Conservation (phyloP, 768 basidiomycete genomes). For the Epithele typhae region DNA sequence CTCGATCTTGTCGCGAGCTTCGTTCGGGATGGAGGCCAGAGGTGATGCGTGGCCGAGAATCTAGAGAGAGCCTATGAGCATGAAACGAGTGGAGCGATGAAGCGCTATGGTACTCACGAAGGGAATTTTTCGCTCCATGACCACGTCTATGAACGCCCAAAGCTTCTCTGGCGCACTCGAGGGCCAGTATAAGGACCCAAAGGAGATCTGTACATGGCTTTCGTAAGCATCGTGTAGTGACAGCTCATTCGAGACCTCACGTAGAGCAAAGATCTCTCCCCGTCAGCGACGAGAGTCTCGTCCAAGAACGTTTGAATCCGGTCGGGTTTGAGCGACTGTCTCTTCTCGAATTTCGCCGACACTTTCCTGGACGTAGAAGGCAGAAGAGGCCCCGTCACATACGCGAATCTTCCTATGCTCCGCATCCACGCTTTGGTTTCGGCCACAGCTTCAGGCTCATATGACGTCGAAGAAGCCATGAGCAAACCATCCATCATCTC, state of each 20-base stretch:
- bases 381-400: conserved; percentile 1
- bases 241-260: conserved; percentile 3
- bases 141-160: conserved; percentile 16
- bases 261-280: conserved; percentile 18
- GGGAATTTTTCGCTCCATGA: conserved; percentile 15
- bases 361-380: not conserved
- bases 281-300: conserved; percentile 4
- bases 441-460: conserved; percentile 5
- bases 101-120: conserved; percentile 9
- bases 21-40: conserved; percentile 2
- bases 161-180: conserved; percentile 10
- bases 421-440: conserved; percentile 4
- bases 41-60: conserved; percentile 14
- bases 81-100: too few relatives aligned
- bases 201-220: conserved; percentile 12
- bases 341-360: not conserved
- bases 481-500: conserved; percentile 4
- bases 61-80: not conserved
- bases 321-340: not conserved
- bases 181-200: conserved; percentile 19
- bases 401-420: conserved; percentile 2
- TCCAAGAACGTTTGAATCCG: conserved; percentile 8
- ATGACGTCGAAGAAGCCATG: conserved; percentile 3
- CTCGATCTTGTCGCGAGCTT: conserved; percentile 8
- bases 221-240: too few relatives aligned